These are phyloP conservation scores for Populus trichocarpa DNA, from an alignment of 441 rosid genomes.

Conservation along the genomic window DNA sequence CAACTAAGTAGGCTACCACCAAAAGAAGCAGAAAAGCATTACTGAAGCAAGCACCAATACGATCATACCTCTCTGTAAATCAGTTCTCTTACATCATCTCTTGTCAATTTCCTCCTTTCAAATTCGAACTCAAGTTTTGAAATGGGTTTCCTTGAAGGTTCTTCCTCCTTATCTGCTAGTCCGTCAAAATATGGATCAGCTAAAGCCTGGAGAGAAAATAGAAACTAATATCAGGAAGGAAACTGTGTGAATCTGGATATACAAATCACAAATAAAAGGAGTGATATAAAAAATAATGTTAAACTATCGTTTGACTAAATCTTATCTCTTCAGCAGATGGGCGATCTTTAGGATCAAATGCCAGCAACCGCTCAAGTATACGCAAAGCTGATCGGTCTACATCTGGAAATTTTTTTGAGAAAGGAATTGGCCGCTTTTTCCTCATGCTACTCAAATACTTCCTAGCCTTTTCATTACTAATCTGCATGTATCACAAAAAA, in stretches of 20 bases:
- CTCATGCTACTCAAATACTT: constrained; percentile 78
- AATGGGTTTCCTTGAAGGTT: constrained; percentile 81
- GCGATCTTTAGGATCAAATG: constrained; percentile 92
- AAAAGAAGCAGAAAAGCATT: not conserved
- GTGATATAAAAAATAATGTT: not conserved
- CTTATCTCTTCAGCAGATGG: constrained; percentile 91
- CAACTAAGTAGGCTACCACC: not conserved
- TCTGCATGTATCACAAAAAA: constrained; percentile 50
- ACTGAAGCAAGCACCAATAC: not conserved
- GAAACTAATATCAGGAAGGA: constrained; percentile 15
- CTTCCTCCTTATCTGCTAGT: constrained; percentile 64
- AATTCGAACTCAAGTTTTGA: constrained; percentile 92
- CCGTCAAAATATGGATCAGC: constrained; percentile 85
- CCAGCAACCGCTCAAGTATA: constrained; percentile 75
- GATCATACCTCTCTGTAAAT: constrained; percentile 84
- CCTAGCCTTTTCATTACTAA: constrained; percentile 93
- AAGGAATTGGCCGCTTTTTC: constrained; percentile 70
- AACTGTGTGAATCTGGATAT: not conserved
- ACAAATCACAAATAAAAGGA: not conserved
- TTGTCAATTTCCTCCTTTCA: constrained; percentile 10
- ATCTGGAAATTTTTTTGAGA: constrained; percentile 65
- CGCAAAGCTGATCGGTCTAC: constrained; percentile 75
- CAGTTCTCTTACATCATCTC: constrained; percentile 85
- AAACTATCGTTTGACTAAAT: constrained; percentile 4
- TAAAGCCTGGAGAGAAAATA: constrained; percentile 56